These are phyloP conservation scores for Cladosporium colombiae DNA, from an alignment of 2,329 filamentous ascomycete genomes.

Conservation along the genomic window DNA sequence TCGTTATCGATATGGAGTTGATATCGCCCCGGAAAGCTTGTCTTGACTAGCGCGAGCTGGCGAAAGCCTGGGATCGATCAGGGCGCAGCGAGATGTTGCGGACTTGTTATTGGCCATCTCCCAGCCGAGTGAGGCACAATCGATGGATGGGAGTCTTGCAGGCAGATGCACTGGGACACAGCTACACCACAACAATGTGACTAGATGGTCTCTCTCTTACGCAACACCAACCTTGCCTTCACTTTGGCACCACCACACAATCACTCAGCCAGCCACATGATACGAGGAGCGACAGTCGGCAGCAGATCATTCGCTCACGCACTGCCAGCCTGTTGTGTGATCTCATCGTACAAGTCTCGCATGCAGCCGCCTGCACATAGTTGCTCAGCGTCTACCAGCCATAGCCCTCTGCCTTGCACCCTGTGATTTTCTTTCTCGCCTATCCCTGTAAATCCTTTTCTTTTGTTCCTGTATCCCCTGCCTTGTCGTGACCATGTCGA, in stretches of 20 bases:
- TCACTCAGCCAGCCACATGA: not conserved
- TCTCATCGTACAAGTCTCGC: slow-evolving; percentile 3
- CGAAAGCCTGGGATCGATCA: not conserved
- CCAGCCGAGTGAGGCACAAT: not conserved
- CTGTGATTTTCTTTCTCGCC: not conserved
- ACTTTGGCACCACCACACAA: not conserved
- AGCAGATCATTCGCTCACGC: not conserved
- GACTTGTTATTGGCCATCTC: not conserved
- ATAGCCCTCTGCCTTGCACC: not conserved
- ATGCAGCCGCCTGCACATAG: not conserved
- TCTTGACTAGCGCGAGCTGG: not conserved
- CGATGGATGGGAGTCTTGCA: not conserved
- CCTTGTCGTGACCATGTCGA: slow-evolving; percentile 57
- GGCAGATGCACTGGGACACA: not conserved
- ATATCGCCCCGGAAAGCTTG: slow-evolving; percentile 9
- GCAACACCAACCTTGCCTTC: not conserved
- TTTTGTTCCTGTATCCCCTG: not conserved
- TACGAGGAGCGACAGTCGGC: not conserved
- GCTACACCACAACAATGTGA: not conserved
- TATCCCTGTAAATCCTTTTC: not conserved
- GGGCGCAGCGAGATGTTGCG: not conserved
- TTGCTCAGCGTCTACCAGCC: not conserved
- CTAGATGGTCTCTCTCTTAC: not conserved
- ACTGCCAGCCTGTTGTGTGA: not conserved
- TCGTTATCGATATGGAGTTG: not conserved